Conservation (phyloP, 139 green algal genomes). For the Tetradesmus lagerheimii region DNA sequence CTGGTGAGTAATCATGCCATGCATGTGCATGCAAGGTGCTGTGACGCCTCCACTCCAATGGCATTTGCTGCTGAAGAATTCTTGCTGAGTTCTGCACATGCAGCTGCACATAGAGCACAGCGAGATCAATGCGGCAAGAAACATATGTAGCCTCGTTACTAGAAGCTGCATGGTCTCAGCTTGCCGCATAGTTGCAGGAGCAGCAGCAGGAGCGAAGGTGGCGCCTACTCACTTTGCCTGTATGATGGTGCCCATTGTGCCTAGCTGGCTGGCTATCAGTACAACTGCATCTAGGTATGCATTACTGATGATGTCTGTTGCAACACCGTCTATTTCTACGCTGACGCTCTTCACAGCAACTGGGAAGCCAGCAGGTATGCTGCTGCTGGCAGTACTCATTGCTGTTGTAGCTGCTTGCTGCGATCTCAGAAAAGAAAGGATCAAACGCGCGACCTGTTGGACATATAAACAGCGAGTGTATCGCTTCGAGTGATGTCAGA, state of each 20-base stretch:
- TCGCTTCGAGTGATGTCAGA: too few relatives aligned
- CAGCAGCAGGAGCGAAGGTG: neutral
- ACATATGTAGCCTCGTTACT: too few relatives aligned
- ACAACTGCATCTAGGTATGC: constrained; percentile 58
- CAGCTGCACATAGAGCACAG: too few relatives aligned
- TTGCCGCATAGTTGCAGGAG: neutral
- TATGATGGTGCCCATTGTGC: constrained; percentile 61
- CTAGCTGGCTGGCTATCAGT: constrained; percentile 61
- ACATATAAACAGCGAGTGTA: too few relatives aligned
- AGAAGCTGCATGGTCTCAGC: neutral
- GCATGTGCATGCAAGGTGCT: too few relatives aligned
- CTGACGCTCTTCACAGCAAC: constrained; percentile 19
- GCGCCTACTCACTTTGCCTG: constrained; percentile 24
- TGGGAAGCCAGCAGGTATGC: constrained; percentile 36
- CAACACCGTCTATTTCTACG: constrained; percentile 40
- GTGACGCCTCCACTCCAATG: too few relatives aligned
- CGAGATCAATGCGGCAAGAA: too few relatives aligned
- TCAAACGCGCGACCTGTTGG: too few relatives aligned
- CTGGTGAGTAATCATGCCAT: too few relatives aligned
- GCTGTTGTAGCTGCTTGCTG: neutral
- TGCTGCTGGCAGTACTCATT: neutral
- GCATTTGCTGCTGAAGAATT: too few relatives aligned
- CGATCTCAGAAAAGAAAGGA: too few relatives aligned
- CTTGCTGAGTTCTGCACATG: too few relatives aligned
- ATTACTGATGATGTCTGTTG: constrained; percentile 58